Percentiles rank a stretch among this genome's conserved stretches.
phyloP scores from a whole-genome alignment of 768 basidiomycete genomes.

The Gelatoporia subvermispora region DNA sequence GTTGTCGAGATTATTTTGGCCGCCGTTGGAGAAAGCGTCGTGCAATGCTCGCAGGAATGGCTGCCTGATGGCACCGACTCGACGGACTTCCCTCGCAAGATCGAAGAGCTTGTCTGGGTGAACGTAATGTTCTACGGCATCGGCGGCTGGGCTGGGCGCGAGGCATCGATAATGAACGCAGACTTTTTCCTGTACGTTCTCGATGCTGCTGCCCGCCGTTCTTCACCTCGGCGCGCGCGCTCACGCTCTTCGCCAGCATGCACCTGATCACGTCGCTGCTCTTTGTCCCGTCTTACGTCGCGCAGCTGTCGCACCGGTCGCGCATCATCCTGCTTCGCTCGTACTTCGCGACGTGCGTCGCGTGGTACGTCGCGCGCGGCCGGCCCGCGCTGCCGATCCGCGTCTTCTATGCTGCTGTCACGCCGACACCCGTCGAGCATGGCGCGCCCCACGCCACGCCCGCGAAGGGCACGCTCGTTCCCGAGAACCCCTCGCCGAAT shows the following conservation, averaged over 20 bases:
- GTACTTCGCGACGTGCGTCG: conserved; percentile 50
- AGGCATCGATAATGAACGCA: conserved; percentile 35
- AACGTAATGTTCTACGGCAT: conserved; percentile 48
- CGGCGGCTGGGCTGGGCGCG: conserved; percentile 47
- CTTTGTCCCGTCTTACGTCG: conserved; percentile 49
- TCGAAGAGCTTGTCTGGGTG: conserved; percentile 59
- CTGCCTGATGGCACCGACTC: conserved; percentile 11
- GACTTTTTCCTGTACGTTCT: conserved; percentile 57
- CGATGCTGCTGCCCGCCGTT: background rate
- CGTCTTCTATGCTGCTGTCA: conserved; percentile 38
- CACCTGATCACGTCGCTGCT: conserved; percentile 63
- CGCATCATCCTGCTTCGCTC: conserved; percentile 49
- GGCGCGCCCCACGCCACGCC: conserved; percentile 16
- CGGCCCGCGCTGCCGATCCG: conserved; percentile 45
- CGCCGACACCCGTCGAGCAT: conserved; percentile 14
- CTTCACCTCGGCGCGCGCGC: conserved; percentile 1
- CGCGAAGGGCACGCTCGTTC: conserved; percentile 23
- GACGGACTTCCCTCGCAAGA: conserved; percentile 41
- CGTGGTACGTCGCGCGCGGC: conserved; percentile 57
- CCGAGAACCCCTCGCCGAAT: conserved; percentile 40
- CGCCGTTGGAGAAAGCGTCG: conserved; percentile 10
- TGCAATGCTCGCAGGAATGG: conserved; percentile 16
- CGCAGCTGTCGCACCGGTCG: conserved; percentile 30
- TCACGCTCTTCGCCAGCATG: conserved; percentile 37
- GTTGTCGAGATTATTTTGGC: conserved; percentile 8